Conservation (phyloP, 2,329 filamentous ascomycete genomes). For the Dendryphion nanum region DNA sequence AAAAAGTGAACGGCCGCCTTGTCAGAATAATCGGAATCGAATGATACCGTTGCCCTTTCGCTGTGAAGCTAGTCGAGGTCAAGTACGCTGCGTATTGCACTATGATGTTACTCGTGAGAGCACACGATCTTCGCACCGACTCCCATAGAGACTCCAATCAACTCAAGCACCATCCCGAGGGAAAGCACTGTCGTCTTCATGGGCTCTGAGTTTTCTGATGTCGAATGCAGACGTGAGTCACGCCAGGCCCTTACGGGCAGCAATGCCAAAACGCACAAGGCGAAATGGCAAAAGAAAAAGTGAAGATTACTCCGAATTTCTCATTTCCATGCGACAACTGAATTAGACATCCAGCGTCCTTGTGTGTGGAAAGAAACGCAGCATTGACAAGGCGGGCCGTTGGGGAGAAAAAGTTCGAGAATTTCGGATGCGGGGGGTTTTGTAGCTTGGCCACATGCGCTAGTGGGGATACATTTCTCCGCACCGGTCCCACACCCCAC, state of each 20-base stretch:
- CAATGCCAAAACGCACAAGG: constrained; percentile 40
- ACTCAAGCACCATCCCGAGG: constrained; percentile 20
- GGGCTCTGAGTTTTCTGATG: constrained; percentile 85
- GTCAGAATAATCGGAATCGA: constrained; percentile 93
- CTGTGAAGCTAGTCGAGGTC: constrained; percentile 39
- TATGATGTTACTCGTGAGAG: constrained; percentile 74
- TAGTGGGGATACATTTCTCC: not conserved
- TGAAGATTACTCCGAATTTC: constrained; percentile 99
- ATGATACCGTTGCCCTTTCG: constrained; percentile 59
- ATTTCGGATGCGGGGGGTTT: not conserved
- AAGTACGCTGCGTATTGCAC: constrained; percentile 91
- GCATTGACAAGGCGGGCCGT: constrained; percentile 86
- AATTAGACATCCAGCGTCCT: constrained; percentile 41
- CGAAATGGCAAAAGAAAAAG: constrained; percentile 44
- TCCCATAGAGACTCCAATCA: constrained; percentile 69
- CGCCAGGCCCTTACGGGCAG: constrained; percentile 87
- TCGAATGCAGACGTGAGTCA: constrained; percentile 79
- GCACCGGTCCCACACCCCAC: too few relatives aligned
- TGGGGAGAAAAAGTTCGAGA: constrained; percentile 49
- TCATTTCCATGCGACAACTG: constrained; percentile 68
- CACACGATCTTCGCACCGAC: constrained; percentile 92
- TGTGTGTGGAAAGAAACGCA: constrained; percentile 95
- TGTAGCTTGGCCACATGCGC: not conserved
- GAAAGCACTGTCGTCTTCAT: constrained; percentile 25
- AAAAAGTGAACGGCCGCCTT: constrained; percentile 68